Conservation (phyloP, 108 stramenopile species). For the Nannochloropsis gaditana region DNA sequence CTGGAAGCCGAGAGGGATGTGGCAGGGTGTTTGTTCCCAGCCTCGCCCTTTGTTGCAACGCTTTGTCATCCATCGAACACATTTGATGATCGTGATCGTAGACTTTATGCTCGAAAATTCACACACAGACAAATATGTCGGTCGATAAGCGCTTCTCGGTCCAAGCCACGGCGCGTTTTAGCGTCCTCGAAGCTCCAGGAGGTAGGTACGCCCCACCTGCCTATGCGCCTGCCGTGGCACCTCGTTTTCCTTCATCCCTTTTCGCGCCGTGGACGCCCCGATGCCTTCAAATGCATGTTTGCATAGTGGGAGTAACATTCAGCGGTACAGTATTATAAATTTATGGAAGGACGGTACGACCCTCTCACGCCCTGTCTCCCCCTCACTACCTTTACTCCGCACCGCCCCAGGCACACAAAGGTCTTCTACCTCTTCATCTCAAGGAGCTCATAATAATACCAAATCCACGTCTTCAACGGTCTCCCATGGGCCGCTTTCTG, state of each 20-base stretch:
- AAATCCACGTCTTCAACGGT: not conserved
- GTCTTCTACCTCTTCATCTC: not conserved
- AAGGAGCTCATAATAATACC: not conserved
- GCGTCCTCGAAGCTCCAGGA: not conserved
- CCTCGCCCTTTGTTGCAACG: too few relatives aligned
- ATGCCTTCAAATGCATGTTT: too few relatives aligned
- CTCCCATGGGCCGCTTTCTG: not conserved
- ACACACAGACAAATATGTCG: not conserved
- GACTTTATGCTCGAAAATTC: not conserved
- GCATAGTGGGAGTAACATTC: too few relatives aligned
- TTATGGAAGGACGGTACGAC: too few relatives aligned
- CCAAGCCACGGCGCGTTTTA: not conserved
- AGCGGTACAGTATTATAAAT: too few relatives aligned
- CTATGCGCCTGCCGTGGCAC: too few relatives aligned
- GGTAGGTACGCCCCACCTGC: not conserved
- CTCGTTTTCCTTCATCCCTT: too few relatives aligned
- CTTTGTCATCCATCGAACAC: too few relatives aligned
- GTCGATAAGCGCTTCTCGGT: constrained; percentile 2
- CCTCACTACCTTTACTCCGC: not conserved
- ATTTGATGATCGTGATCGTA: too few relatives aligned
- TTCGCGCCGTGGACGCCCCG: too few relatives aligned
- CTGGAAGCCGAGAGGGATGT: too few relatives aligned
- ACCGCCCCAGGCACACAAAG: not conserved
- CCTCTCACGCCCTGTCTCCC: not conserved
- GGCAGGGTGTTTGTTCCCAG: too few relatives aligned